phyloP scores from a whole-genome alignment of 441 rosid genomes.

The Pelargonium hybrid region DNA sequence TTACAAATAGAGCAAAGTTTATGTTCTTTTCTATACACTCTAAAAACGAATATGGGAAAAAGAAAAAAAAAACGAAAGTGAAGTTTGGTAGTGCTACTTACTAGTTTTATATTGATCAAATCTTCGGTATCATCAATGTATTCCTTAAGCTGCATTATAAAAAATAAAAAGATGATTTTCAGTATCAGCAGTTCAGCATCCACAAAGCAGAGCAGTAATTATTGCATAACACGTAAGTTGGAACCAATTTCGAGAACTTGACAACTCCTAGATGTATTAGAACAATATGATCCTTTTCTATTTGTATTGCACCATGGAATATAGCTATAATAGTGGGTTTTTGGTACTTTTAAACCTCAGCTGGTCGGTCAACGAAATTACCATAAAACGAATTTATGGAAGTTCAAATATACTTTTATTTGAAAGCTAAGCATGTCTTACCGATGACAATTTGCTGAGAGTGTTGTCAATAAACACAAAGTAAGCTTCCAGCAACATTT shows the following conservation, averaged over 20 bases:
- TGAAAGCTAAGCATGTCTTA: constrained; percentile 26
- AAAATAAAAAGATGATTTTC: constrained; percentile 12
- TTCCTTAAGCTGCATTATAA: constrained; percentile 68
- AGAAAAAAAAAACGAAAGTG: background rate
- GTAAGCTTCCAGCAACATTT: constrained; percentile 95
- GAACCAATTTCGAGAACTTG: too few relatives aligned
- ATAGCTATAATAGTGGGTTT: too few relatives aligned
- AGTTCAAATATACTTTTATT: background rate
- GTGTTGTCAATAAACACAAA: constrained; percentile 64
- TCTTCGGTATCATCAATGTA: constrained; percentile 97
- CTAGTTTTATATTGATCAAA: constrained; percentile 91
- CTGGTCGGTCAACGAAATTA: background rate
- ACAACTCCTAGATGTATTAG: too few relatives aligned
- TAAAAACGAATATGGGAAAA: too few relatives aligned
- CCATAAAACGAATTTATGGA: too few relatives aligned
- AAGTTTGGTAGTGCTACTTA: constrained; percentile 21
- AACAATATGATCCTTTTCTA: too few relatives aligned
- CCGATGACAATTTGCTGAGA: constrained; percentile 82
- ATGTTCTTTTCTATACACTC: background rate
- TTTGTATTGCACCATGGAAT: too few relatives aligned
- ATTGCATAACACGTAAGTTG: too few relatives aligned
- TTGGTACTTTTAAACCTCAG: too few relatives aligned
- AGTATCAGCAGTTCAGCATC: too few relatives aligned
- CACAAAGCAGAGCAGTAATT: too few relatives aligned
- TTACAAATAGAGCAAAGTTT: background rate